Conservation (phyloP, 345 rosid genomes). For the Linum lewisii region DNA sequence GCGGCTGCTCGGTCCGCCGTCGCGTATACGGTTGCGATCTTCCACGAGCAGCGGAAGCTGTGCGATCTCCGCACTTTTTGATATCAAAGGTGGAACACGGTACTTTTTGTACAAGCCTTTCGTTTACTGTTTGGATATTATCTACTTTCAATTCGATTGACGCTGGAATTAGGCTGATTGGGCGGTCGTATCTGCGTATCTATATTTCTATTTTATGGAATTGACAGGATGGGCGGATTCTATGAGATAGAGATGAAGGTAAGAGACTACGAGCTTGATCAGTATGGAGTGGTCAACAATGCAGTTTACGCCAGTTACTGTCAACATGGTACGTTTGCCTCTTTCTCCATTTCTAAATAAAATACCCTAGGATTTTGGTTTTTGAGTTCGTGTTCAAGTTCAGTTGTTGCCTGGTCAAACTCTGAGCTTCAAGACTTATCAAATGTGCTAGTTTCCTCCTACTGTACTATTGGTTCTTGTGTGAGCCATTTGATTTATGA, state of each 20-base stretch:
- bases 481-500: too few relatives aligned
- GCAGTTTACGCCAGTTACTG: slow-evolving; percentile 79
- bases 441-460: too few relatives aligned
- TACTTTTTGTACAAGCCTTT: slow-evolving; percentile 12
- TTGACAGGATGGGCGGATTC: slow-evolving; percentile 45
- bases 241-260: slow-evolving; percentile 63
- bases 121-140: not conserved
- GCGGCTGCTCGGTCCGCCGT: slow-evolving; percentile 6
- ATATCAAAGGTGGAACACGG: slow-evolving; percentile 57
- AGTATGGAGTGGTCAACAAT: slow-evolving; percentile 82
- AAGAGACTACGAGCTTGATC: slow-evolving; percentile 84
- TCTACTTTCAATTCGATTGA: not conserved
- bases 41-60: slow-evolving; percentile 18
- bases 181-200: not conserved
- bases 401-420: too few relatives aligned
- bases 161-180: not conserved
- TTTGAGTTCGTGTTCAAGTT: not conserved
- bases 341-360: not conserved
- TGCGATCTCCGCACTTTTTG: slow-evolving; percentile 26
- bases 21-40: slow-evolving; percentile 15
- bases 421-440: too few relatives aligned
- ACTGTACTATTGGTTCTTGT: too few relatives aligned
- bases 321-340: slow-evolving; percentile 48
- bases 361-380: not conserved
- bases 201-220: not conserved